Evolutionary conservation across 176 grass and related monocot species (phyloP).

Genomic region (Cenchrus americanus): DNA sequence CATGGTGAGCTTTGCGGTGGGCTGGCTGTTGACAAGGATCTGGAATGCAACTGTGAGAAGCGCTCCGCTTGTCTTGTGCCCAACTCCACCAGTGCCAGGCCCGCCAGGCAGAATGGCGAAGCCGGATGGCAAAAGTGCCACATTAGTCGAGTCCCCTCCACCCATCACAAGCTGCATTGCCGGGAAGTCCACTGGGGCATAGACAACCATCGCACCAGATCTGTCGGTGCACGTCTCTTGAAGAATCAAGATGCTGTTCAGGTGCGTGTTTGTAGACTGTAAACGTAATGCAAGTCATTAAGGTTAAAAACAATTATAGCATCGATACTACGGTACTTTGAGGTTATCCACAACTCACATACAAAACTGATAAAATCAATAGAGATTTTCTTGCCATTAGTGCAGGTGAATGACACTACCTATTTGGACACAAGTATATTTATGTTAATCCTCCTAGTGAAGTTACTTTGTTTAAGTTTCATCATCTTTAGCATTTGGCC

Average conservation of each 20-base stretch:
- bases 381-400: too few relatives aligned
- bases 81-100: not conserved
- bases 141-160: constrained; percentile 69
- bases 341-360: not conserved
- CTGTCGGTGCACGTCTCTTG: constrained; percentile 80
- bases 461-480: not conserved
- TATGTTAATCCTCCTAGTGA: not conserved
- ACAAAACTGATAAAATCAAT: not conserved
- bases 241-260: constrained; percentile 90
- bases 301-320: not conserved
- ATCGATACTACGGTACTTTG: not conserved
- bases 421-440: not conserved
- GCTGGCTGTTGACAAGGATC: constrained; percentile 94
- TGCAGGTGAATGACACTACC: too few relatives aligned
- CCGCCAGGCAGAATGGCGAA: constrained; percentile 74
- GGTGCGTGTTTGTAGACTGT: constrained; percentile 62
- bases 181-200: constrained; percentile 85
- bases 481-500: not conserved
- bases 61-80: constrained; percentile 53
- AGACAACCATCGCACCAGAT: constrained; percentile 85
- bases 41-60: constrained; percentile 93
- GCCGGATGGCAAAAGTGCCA: constrained; percentile 79
- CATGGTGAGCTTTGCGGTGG: constrained; percentile 69
- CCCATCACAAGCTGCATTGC: constrained; percentile 88
- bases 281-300: constrained; percentile 3